These are phyloP conservation scores for Candida andamanensis DNA, from an alignment of 805 yeast species.

Conservation along the genomic window DNA sequence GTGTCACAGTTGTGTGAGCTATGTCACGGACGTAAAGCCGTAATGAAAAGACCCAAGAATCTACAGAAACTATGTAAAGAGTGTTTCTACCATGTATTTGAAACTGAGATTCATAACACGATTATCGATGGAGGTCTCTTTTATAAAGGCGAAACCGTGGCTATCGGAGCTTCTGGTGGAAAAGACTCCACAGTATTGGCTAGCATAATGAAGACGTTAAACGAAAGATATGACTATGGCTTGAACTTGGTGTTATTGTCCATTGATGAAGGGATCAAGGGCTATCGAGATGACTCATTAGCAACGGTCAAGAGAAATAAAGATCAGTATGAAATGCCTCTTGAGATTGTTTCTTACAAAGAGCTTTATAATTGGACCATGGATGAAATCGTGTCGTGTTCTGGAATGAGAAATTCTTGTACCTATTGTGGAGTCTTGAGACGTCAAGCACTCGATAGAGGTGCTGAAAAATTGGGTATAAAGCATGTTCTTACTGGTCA, in stretches of 20 bases:
- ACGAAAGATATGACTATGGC: slow-evolving; percentile 85
- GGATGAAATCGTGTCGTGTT: slow-evolving; percentile 95
- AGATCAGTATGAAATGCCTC: slow-evolving; percentile 72
- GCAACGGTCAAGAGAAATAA: slow-evolving; percentile 96
- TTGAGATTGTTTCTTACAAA: slow-evolving; percentile 77
- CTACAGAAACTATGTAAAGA: slow-evolving; percentile 83
- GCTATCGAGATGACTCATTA: slow-evolving; percentile 93
- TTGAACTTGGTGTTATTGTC: slow-evolving; percentile 77
- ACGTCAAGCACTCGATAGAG: slow-evolving; percentile 94
- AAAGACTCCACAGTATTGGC: slow-evolving; percentile 97
- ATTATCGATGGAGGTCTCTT: slow-evolving; percentile 68
- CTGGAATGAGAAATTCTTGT: slow-evolving; percentile 90
- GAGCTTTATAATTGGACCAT: slow-evolving; percentile 96
- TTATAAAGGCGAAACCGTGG: slow-evolving; percentile 77
- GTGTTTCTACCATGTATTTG: slow-evolving; percentile 88
- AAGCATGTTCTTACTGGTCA: slow-evolving; percentile 96
- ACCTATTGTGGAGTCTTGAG: slow-evolving; percentile 97
- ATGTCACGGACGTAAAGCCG: slow-evolving; percentile 78
- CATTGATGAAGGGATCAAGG: slow-evolving; percentile 95
- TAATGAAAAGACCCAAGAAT: slow-evolving; percentile 88
- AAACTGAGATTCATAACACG: slow-evolving; percentile 92
- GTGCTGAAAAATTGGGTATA: slow-evolving; percentile 81
- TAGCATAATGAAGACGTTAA: slow-evolving; percentile 75
- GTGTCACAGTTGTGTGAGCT: slow-evolving; percentile 64
- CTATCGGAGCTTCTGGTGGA: slow-evolving; percentile 99